Evolutionary conservation across 768 basidiomycete species (phyloP).

Genomic region (Suillus subalutaceus): DNA sequence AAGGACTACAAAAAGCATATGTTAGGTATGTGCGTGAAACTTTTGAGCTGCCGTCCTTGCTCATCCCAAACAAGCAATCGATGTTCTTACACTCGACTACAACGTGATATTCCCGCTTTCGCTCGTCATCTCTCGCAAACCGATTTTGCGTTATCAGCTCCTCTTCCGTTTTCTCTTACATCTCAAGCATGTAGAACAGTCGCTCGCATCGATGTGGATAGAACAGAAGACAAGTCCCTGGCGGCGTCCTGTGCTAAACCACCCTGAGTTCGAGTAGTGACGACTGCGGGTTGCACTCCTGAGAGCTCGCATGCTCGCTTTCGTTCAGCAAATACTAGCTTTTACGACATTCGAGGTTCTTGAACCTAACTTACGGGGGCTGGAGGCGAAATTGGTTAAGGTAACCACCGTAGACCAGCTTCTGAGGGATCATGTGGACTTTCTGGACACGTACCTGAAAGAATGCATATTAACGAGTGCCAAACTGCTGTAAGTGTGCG

Average conservation of each 20-base stretch:
- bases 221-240: slow-evolving; percentile 88
- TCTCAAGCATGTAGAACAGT: slow-evolving; percentile 91
- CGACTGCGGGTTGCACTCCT: slow-evolving; percentile 84
- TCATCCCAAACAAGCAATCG: slow-evolving; percentile 59
- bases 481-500: no score
- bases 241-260: slow-evolving; percentile 60
- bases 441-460: slow-evolving; percentile 50
- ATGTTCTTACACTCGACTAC: slow-evolving; percentile 92
- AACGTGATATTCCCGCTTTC: slow-evolving; percentile 95
- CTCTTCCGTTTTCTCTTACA: slow-evolving; percentile 96
- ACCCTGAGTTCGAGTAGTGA: slow-evolving; percentile 82
- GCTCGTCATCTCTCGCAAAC: slow-evolving; percentile 95
- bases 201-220: slow-evolving; percentile 90
- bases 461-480: no score
- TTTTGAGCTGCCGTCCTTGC: slow-evolving; percentile 5
- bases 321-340: slow-evolving; percentile 91
- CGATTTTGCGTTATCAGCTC: slow-evolving; percentile 93
- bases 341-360: slow-evolving; percentile 95
- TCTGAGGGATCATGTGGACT: slow-evolving; percentile 93
- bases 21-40: no score
- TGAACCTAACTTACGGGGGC: slow-evolving; percentile 88
- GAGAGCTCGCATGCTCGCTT: slow-evolving; percentile 89
- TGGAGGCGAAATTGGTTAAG: slow-evolving; percentile 83
- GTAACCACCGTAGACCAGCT: slow-evolving; percentile 96
- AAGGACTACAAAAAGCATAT: slow-evolving; percentile 89